Evolutionary conservation across 345 rosid genomes (phyloP).

Genomic region (Cardiospermum halicacabum): DNA sequence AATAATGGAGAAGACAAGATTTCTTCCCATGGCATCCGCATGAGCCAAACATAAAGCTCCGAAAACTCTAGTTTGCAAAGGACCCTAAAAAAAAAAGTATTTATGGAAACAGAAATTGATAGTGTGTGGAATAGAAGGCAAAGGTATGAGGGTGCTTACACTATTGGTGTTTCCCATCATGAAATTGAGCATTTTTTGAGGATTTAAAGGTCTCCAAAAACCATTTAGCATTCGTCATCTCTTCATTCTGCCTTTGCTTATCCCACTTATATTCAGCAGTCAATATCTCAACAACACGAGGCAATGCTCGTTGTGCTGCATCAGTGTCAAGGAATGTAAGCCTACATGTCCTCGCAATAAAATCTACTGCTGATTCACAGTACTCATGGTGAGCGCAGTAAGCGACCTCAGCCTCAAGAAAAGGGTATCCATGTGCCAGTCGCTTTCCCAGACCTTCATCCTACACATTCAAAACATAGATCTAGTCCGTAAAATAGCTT

Average conservation of each 20-base stretch:
- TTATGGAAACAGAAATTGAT: not conserved
- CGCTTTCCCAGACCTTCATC: slow-evolving; percentile 86
- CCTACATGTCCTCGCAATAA: slow-evolving; percentile 91
- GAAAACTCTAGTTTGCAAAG: slow-evolving; percentile 7
- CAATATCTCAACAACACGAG: slow-evolving; percentile 68
- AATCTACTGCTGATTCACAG: slow-evolving; percentile 89
- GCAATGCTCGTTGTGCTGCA: slow-evolving; percentile 84
- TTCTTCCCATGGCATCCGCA: not conserved
- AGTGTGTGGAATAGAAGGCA: not conserved
- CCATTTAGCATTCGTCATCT: slow-evolving; percentile 52
- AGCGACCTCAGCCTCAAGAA: slow-evolving; percentile 62
- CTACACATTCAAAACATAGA: slow-evolving; percentile 27
- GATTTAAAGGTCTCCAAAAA: slow-evolving; percentile 91
- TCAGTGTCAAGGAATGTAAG: slow-evolving; percentile 95
- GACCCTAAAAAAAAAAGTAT: slow-evolving; percentile 16
- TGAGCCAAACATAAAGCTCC: slow-evolving; percentile 10
- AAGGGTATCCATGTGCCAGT: slow-evolving; percentile 83
- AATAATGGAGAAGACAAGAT: not conserved
- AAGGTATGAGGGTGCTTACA: slow-evolving; percentile 14
- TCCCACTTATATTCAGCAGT: slow-evolving; percentile 78
- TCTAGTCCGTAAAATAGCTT: slow-evolving; percentile 1
- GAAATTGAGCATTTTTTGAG: slow-evolving; percentile 83
- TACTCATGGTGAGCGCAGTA: slow-evolving; percentile 88
- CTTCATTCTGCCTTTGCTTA: slow-evolving; percentile 61
- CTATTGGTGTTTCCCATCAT: slow-evolving; percentile 80